Percentiles rank a stretch among this genome's conserved stretches.
Evolutionary conservation across 169 alveolate genomes (phyloP).

Genomic region (Cystoisospora suis): DNA sequence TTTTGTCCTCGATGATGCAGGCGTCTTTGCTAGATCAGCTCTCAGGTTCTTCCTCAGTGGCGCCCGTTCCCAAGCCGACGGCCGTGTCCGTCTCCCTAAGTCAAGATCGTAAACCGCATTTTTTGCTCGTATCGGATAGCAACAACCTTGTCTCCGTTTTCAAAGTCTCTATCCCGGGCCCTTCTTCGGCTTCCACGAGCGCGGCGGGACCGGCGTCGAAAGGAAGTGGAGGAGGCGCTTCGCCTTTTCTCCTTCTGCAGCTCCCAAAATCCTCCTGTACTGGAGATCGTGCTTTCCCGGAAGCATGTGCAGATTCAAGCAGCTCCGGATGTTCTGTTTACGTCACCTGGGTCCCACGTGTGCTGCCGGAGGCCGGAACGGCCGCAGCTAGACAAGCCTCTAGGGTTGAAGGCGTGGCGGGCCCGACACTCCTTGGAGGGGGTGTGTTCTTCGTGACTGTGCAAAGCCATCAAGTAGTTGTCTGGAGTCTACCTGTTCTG

Average conservation of each 20-base stretch:
- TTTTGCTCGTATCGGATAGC: conserved; percentile 1
- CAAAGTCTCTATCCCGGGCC: neutral
- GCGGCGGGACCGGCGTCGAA: neutral
- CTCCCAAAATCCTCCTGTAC: neutral
- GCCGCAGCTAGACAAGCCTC: neutral
- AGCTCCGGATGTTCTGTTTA: neutral
- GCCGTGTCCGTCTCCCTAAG: neutral
- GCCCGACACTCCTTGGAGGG: neutral
- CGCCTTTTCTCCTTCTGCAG: conserved; percentile 29
- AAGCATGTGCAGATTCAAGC: no score
- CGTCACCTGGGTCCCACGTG: neutral
- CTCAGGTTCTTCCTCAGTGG: no score
- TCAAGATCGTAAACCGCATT: conserved; percentile 11
- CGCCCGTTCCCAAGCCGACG: neutral
- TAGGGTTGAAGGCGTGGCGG: neutral
- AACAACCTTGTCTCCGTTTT: conserved; percentile 1
- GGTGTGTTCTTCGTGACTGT: conserved; percentile 12
- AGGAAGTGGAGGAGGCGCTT: neutral
- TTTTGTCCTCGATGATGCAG: no score
- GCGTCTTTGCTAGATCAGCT: no score
- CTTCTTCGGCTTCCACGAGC: neutral
- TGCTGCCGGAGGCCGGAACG: neutral
- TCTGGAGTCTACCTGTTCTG: conserved; percentile 26
- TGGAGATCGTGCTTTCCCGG: neutral
- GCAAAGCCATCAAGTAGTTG: neutral